Conservation (phyloP, 495 filamentous ascomycete genomes). For the Trypethelium eluteriae region DNA sequence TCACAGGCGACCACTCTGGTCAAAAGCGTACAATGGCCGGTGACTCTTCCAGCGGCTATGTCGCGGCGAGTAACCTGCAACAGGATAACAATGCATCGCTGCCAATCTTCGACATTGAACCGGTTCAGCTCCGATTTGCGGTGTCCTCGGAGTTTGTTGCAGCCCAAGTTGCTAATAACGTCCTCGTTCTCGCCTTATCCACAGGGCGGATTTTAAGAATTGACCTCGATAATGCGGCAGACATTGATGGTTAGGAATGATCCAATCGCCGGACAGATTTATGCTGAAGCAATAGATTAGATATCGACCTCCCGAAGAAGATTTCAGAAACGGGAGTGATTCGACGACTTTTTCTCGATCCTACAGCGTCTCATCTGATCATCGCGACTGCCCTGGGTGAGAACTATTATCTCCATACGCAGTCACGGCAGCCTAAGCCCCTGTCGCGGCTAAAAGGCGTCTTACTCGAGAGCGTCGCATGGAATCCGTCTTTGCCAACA, state of each 20-base stretch:
- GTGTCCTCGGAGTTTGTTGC: conserved; percentile 92
- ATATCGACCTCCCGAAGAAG: conserved; percentile 95
- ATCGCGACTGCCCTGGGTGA: conserved; percentile 86
- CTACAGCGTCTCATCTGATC: conserved; percentile 87
- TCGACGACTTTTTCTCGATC: conserved; percentile 91
- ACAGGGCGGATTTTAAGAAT: conserved; percentile 86
- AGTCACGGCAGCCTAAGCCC: conserved; percentile 77
- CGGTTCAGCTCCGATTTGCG: conserved; percentile 82
- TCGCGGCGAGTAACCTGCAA: conserved; percentile 43
- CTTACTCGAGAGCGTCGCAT: conserved; percentile 78
- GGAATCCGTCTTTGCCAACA: conserved; percentile 95
- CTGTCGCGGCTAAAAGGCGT: conserved; percentile 79
- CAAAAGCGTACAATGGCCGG: conserved; percentile 42
- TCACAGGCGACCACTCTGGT: background rate
- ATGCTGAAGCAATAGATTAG: conserved; percentile 37
- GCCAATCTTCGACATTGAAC: conserved; percentile 88
- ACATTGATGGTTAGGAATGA: conserved; percentile 73
- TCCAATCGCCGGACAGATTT: background rate
- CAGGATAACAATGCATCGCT: conserved; percentile 57
- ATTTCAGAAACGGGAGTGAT: conserved; percentile 84
- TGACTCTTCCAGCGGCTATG: conserved; percentile 48
- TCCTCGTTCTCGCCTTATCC: conserved; percentile 79
- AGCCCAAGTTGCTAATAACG: conserved; percentile 94
- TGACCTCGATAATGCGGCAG: conserved; percentile 83
- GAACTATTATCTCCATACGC: conserved; percentile 95